Conservation (phyloP, 306 rosid genomes). For the Dicorynia guianensis region DNA sequence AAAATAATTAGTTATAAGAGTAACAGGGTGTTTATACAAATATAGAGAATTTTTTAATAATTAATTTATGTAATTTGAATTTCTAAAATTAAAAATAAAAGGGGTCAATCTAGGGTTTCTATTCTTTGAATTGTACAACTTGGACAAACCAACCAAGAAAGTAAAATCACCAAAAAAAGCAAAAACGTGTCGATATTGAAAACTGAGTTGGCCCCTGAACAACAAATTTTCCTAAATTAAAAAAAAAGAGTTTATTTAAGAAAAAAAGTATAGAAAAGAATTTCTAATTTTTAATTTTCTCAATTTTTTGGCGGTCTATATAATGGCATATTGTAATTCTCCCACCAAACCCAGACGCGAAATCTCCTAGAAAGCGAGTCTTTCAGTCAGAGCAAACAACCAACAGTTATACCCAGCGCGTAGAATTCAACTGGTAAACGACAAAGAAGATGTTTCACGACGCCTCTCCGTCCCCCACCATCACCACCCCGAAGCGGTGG, state of each 20-base stretch:
- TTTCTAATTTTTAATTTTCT: neutral
- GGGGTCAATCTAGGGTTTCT: too few relatives aligned
- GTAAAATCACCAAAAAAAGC: constrained; percentile 27
- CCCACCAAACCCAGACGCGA: constrained; percentile 43
- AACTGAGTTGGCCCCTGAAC: constrained; percentile 34
- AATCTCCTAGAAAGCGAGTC: neutral
- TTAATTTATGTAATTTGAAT: too few relatives aligned
- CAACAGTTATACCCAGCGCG: too few relatives aligned
- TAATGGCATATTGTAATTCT: constrained; percentile 27
- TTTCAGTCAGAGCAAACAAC: neutral
- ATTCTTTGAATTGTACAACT: too few relatives aligned
- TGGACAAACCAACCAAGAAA: too few relatives aligned
- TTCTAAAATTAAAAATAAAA: too few relatives aligned
- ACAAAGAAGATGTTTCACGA: too few relatives aligned
- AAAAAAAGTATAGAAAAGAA: too few relatives aligned
- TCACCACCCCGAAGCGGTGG: neutral
- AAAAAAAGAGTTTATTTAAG: neutral
- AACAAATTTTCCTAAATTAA: neutral
- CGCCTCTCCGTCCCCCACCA: neutral
- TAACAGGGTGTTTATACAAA: too few relatives aligned
- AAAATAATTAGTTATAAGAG: too few relatives aligned
- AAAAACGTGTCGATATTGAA: constrained; percentile 58
- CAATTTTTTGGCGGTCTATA: neutral
- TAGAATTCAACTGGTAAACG: neutral
- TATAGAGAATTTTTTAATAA: too few relatives aligned